Base-by-base conservation (phyloP, 208 protist species). In the Trypanosoma cruzi region DNA sequence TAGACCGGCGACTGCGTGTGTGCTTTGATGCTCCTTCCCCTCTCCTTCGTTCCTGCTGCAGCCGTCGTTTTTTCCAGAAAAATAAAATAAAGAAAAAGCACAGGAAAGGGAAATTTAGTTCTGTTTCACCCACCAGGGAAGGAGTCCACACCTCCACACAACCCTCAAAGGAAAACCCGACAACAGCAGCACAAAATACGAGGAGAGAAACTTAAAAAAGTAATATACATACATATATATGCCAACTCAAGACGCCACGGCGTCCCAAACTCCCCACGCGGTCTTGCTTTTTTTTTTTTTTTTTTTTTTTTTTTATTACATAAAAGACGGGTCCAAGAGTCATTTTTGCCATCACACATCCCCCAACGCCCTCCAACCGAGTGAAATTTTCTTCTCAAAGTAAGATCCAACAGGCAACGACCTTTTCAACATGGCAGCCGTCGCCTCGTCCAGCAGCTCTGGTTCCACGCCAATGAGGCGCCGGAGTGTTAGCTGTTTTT, bases 391-490 rank as follows among this genome's bases (percentile, higher is more conserved):
- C 20, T 18, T 31, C 7, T 57, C 34, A 71, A 92, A 92, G 71
- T 88, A 91, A 44, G 77, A 71, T 13, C 89, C 89, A 20, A 92
- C 83, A 1, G 75, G 61, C 4, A 34, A 20, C 1, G 44, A 58
- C 24, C 79, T 73, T 18, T 80, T 72, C 44, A 50, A 59, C 13
- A 60, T 64, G 50, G 82, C 65, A 31, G 70, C 49, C 0, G 60
- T 63, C 6, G 84, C 84, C 66, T 85, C 77, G 3, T 59, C 20
- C 67, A 88, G 84, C 20, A 95, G 72, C 63, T 76, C 77, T 0
- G 61, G 56, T 28, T 84, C 92, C 31, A 90, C 81, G 16, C 91
- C 88, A 40, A 80, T 85, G 37, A 96, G 75, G 4, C 82, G 82
- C 4, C 83, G 81, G 63, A 93, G 68, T 18, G 81, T 88, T 28